Evolutionary conservation across 139 green algal species (phyloP), one percentile per base, ranked within the genome.

Genomic region (Chlamydomonas incerta): DNA sequence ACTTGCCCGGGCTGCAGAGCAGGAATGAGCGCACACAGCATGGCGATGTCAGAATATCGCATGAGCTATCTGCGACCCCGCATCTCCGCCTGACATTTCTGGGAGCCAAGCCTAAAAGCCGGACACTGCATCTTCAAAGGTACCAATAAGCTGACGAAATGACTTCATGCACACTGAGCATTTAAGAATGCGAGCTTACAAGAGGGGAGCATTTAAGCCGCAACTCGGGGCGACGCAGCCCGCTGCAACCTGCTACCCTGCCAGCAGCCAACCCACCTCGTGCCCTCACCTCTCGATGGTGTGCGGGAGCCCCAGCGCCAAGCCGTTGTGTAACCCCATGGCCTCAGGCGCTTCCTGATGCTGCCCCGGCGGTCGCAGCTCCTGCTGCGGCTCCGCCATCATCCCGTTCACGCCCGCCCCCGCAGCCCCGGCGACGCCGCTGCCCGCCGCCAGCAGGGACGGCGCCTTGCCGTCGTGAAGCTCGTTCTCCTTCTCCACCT

Each of bases 261-360:
- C n/a, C n/a, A n/a, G n/a, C n/a, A n/a, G n/a, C n/a, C n/a, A n/a
- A n/a, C n/a, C n/a, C n/a, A n/a, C n/a, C n/a, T n/a, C n/a, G n/a
- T n/a, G 41, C 41, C 8, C 75, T 18, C 47, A 83, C 77, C 77
- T 83, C n/a, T 85, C 80, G 37, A 85, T 85, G 14, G 47, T 70
- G 47, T 77, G 50, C 10, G 80, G 80, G 4, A 72, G 52, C 31
- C 60, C 60, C 15, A 71, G 60, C 58, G 60, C 35, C n/a, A 82
- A 11, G n/a, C 60, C 60, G 18, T 72, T 28, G 63, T 21, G 21
- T 37, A 37, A 24, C 26, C 26, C 17, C 63, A 21, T 10, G 3
- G 63, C 26, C 63, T 20, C 17, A 17, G n/a, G n/a, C 63, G 24
- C 18, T 6, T 80, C 17, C 11, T 63, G 46, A 46, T 80, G 72